Evolutionary conservation across 306 rosid species (phyloP).

Genomic region (Lablab purpureus): DNA sequence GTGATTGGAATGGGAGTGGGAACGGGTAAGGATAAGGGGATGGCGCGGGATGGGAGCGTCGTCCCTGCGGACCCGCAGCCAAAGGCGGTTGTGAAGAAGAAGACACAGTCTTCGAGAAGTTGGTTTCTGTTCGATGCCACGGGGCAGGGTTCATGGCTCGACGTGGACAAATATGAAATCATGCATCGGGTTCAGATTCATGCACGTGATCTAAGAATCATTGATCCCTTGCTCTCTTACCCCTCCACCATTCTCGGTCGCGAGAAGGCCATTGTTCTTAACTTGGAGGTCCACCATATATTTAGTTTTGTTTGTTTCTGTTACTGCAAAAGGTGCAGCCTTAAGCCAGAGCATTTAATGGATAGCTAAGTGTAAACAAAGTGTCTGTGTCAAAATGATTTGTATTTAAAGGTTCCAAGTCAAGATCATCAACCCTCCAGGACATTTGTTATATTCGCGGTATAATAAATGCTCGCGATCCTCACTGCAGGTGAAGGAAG

Average conservation of each 20-base stretch:
- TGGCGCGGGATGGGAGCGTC: conserved; percentile 80
- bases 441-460: no score
- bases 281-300: conserved; percentile 68
- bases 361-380: no score
- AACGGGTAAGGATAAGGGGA: conserved; percentile 67
- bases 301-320: neutral
- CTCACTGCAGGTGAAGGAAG: no score
- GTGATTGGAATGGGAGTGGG: neutral
- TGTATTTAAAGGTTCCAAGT: no score
- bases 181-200: conserved; percentile 92
- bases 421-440: no score
- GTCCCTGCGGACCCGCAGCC: conserved; percentile 78
- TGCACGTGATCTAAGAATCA: conserved; percentile 94
- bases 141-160: conserved; percentile 75
- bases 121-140: conserved; percentile 73
- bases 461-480: no score
- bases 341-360: no score
- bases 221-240: conserved; percentile 89
- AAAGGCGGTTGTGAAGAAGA: conserved; percentile 69
- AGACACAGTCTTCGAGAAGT: conserved; percentile 74
- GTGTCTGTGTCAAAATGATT: no score
- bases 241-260: conserved; percentile 93
- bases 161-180: conserved; percentile 88
- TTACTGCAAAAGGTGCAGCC: no score
- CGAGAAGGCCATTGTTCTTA: conserved; percentile 92